Percentiles rank a stretch among this genome's conserved stretches.
phyloP scores from a whole-genome alignment of 306 rosid species.

The Notholithocarpus densiflorus region DNA sequence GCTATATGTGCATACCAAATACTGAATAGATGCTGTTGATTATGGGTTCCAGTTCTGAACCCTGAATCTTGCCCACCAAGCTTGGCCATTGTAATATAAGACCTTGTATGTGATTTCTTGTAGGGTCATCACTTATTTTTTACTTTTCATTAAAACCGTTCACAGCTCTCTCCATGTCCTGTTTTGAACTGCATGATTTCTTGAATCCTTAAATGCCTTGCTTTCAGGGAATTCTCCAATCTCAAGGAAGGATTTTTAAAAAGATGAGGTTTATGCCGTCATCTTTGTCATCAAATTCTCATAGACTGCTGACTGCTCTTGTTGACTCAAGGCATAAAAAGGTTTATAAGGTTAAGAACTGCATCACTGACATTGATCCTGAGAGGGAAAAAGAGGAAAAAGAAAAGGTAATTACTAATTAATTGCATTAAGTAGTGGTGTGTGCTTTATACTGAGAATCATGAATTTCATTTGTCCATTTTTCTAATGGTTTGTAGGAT shows the following conservation, averaged over 20 bases:
- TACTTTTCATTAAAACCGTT: neutral
- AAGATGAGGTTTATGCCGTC: conserved; percentile 97
- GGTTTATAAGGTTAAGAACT: conserved; percentile 86
- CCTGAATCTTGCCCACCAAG: neutral
- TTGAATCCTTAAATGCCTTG: conserved; percentile 9
- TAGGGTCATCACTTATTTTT: neutral
- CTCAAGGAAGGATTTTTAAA: conserved; percentile 85
- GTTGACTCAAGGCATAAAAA: conserved; percentile 97
- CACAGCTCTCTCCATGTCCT: neutral
- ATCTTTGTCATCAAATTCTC: conserved; percentile 93
- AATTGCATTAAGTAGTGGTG: conserved; percentile 10
- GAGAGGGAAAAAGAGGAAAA: conserved; percentile 99
- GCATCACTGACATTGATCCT: conserved; percentile 93
- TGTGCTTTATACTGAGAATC: conserved; percentile 10
- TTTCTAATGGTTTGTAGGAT: conserved; percentile 53
- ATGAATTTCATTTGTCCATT: conserved; percentile 13
- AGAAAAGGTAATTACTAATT: conserved; percentile 65
- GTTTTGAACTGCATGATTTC: neutral
- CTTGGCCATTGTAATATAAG: neutral
- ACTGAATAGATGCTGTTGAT: neutral
- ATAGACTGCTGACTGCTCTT: conserved; percentile 84
- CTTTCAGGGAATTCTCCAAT: conserved; percentile 91
- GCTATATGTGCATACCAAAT: neutral
- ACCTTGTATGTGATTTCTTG: neutral
- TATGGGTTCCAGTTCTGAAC: neutral